Base-by-base conservation (phyloP, 257 asterid genomes). In the Nicotiana knightiana region DNA sequence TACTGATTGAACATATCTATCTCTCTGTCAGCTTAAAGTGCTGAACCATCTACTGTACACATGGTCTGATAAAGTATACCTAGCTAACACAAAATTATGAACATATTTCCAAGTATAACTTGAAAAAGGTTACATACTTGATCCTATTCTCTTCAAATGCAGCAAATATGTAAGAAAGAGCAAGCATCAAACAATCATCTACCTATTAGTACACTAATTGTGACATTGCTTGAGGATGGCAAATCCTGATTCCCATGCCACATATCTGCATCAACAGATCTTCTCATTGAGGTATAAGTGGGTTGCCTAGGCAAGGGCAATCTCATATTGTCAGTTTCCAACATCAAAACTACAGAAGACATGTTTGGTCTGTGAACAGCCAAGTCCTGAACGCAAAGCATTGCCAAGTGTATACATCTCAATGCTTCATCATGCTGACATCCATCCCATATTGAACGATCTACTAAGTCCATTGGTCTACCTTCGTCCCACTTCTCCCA, bases 371-470 rank as follows among this genome's bases (percentile, higher is more conserved):
- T 83, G 67, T 90, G 83, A 30, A 70, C 76, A 3, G 93, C 96
- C 24, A 76, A 61, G 82, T 92, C 98, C 83, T 94, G 98, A 81
- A 92, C 92, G 28, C 98, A 93, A 63, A 94, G 87, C 96, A 94
- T 84, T 6, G 88, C 97, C 10, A 92, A 87, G 12, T 93, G 96
- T 76, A 94, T 82, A 89, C 97, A 93, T 85, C 93, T 90, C 33
- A 85, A 5, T 79, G 90, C 91, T 84, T 91, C 92, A 55, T 89
- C 86, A 15, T 18, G 86, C 28, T 76, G 64, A 51, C 89, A 83
- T 2, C 90, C 66, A 35, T 83, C 76, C 9, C 80, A 46, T 55
- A 92, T 88, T 3, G 89, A 82, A 8, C 89, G 87, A 79, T 93
- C 98, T 1, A 86, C 81, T 6, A 94, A 61, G 86, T 93, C 94